These are phyloP conservation scores for Fraxinus sp. DNA, from an alignment of 305 asterid genomes.

Conservation along the genomic window DNA sequence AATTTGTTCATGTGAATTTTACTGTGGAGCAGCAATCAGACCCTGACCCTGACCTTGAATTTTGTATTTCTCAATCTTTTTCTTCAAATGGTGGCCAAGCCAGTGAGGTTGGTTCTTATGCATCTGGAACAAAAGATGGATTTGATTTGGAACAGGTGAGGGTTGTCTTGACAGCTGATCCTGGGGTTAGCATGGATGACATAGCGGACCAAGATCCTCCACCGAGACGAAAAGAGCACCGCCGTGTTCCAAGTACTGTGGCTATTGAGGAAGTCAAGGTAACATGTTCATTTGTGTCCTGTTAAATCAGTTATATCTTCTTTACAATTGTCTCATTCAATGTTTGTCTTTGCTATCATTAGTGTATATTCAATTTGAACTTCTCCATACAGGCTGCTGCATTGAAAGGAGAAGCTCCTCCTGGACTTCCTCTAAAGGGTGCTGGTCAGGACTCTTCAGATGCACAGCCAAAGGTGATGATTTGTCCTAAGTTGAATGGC, in stretches of 20 bases:
- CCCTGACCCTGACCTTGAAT: conserved; percentile 22
- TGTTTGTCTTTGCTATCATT: conserved; percentile 16
- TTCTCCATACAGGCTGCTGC: conserved; percentile 84
- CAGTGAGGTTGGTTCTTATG: conserved; percentile 43
- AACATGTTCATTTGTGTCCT: conserved; percentile 23
- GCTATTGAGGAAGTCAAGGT: conserved; percentile 99
- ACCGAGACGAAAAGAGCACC: conserved; percentile 89
- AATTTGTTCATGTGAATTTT: conserved; percentile 81
- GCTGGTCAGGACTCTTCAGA: conserved; percentile 99
- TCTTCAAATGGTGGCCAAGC: conserved; percentile 36
- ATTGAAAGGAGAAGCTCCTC: conserved; percentile 99
- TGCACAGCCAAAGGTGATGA: conserved; percentile 74
- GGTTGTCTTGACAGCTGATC: conserved; percentile 87
- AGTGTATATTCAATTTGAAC: conserved; percentile 11
- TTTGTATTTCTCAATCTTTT: conserved; percentile 24
- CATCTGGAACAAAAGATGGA: conserved; percentile 43
- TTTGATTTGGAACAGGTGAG: conserved; percentile 66
- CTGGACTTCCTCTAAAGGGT: conserved; percentile 97
- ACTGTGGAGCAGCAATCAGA: conserved; percentile 67
- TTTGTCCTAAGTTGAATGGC: conserved; percentile 19
- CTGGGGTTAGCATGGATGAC: conserved; percentile 97
- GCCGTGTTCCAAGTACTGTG: conserved; percentile 98
- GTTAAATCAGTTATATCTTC: conserved; percentile 5
- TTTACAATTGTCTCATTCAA: neutral
- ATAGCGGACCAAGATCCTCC: conserved; percentile 89